Conservation (phyloP, 192 early-diverging fungal genomes). For the Radiomyces spectabilis region DNA sequence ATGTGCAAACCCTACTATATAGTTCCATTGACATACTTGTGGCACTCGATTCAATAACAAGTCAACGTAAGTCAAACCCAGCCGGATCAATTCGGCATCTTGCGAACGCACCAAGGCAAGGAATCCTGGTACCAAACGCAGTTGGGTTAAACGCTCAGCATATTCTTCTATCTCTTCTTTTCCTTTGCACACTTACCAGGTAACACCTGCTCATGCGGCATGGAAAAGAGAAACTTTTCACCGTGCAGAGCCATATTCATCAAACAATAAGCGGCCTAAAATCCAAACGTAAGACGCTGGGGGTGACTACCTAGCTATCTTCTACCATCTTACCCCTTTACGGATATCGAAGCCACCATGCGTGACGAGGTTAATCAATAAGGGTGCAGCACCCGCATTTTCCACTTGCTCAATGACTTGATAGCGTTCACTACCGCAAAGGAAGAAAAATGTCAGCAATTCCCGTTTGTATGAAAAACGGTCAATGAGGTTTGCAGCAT, state of each 20-base stretch:
- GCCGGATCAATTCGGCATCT: conserved; percentile 52
- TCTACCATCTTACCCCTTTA: conserved; percentile 40
- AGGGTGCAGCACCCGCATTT: conserved; percentile 39
- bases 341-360: conserved; percentile 61
- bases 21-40: no score
- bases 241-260: conserved; percentile 14
- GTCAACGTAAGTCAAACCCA: conserved; percentile 56
- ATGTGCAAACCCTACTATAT: no score
- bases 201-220: background rate
- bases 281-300: background rate
- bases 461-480: no score
- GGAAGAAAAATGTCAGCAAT: background rate
- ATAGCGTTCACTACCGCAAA: conserved; percentile 3
- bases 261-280: conserved; percentile 15
- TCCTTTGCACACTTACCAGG: conserved; percentile 1
- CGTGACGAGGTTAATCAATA: conserved; percentile 48
- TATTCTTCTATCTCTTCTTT: background rate
- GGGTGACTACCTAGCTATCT: no score
- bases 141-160: background rate
- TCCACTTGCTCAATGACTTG: conserved; percentile 44
- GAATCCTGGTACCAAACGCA: conserved; percentile 20
- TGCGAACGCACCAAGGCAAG: conserved; percentile 53
- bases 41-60: conserved; percentile 29
- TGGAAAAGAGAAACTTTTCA: conserved; percentile 4
- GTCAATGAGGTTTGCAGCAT: no score